phyloP scores from a whole-genome alignment of 768 basidiomycete genomes.

The Naganishia friedmannii region DNA sequence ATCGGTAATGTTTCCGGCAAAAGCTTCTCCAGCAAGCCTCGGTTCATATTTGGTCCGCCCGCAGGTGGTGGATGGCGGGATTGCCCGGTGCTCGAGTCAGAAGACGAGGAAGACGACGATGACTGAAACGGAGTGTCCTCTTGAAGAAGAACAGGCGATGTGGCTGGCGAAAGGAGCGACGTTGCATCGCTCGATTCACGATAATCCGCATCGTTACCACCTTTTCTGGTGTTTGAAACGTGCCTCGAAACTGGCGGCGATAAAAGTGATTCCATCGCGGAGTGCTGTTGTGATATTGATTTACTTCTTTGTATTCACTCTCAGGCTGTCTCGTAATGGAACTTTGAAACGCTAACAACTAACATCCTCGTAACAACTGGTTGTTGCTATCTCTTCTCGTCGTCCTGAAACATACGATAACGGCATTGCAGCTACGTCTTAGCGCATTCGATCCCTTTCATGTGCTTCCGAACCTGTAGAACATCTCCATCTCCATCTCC shows the following conservation, averaged over 20 bases:
- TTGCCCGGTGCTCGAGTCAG: background rate
- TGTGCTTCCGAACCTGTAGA: slow-evolving; percentile 6
- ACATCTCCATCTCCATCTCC: background rate
- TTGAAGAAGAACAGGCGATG: background rate
- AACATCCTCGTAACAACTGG: no score
- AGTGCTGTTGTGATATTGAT: background rate
- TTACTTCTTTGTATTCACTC: background rate
- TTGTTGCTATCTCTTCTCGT: background rate
- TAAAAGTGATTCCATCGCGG: background rate
- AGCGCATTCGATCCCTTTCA: slow-evolving; percentile 14
- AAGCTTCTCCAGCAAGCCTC: slow-evolving; percentile 14
- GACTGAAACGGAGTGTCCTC: background rate
- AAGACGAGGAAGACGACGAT: slow-evolving; percentile 3
- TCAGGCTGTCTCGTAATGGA: background rate
- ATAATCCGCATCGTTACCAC: background rate
- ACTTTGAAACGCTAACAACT: no score
- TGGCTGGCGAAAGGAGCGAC: slow-evolving; percentile 7
- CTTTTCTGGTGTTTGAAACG: background rate
- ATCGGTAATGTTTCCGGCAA: slow-evolving; percentile 12
- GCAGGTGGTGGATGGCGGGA: slow-evolving; percentile 4
- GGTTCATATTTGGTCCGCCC: slow-evolving; percentile 14
- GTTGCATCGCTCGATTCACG: background rate
- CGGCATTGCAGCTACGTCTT: background rate
- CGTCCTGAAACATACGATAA: background rate
- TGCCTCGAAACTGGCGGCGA: slow-evolving; percentile 9